phyloP scores from a whole-genome alignment of 2,329 filamentous ascomycete genomes.

The Ophioceras dolichostomum region DNA sequence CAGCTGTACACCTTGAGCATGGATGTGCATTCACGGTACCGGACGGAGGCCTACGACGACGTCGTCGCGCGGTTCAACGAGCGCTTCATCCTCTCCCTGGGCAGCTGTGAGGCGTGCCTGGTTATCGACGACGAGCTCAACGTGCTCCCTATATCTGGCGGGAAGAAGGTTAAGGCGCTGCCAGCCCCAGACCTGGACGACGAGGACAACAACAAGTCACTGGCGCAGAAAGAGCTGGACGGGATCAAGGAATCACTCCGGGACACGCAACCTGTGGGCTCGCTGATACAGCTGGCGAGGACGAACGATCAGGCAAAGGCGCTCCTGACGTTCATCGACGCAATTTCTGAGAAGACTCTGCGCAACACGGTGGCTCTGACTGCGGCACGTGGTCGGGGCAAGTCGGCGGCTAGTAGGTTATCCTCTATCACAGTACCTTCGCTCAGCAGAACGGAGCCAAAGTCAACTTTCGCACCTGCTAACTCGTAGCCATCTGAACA shows the following conservation, averaged over 20 bases:
- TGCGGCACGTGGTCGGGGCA: slow-evolving; percentile 86
- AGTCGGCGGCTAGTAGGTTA: slow-evolving; percentile 61
- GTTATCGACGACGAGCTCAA: slow-evolving; percentile 98
- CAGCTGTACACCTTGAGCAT: slow-evolving; percentile 95
- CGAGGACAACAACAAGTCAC: slow-evolving; percentile 61
- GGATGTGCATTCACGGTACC: slow-evolving; percentile 94
- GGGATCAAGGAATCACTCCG: slow-evolving; percentile 77
- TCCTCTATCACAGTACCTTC: too few species aligned
- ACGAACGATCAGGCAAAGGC: slow-evolving; percentile 96
- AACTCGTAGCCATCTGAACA: too few species aligned
- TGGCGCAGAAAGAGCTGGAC: slow-evolving; percentile 64
- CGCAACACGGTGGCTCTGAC: slow-evolving; percentile 89
- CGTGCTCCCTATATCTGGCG: slow-evolving; percentile 90
- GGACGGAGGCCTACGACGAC: slow-evolving; percentile 91
- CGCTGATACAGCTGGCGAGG: slow-evolving; percentile 70
- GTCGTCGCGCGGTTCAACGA: slow-evolving; percentile 96
- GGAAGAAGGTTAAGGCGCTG: slow-evolving; percentile 75
- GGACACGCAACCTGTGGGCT: slow-evolving; percentile 77
- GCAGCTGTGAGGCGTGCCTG: slow-evolving; percentile 87
- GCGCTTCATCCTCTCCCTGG: slow-evolving; percentile 86
- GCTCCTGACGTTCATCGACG: slow-evolving; percentile 90
- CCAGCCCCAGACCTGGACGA: slow-evolving; percentile 65
- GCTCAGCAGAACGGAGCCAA: too few species aligned
- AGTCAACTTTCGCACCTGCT: too few species aligned
- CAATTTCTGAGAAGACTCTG: slow-evolving; percentile 90